Evolutionary conservation across 805 yeast genomes (phyloP).

Genomic region (Lachancea sp.): DNA sequence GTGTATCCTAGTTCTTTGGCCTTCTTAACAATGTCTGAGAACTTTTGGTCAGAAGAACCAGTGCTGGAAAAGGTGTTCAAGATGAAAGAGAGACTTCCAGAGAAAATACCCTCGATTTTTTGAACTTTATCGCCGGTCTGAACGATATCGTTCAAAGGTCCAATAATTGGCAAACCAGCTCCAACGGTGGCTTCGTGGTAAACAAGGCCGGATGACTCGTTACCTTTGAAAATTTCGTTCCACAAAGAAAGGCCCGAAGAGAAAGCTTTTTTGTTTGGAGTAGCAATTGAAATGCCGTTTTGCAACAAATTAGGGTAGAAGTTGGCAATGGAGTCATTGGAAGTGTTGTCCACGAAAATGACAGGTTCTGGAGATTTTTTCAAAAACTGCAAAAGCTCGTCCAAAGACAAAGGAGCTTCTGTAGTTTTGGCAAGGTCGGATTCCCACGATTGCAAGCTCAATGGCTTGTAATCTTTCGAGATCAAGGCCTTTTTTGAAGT

Average conservation of each 20-base stretch:
- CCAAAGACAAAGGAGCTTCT: slow-evolving; percentile 43
- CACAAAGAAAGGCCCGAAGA: slow-evolving; percentile 69
- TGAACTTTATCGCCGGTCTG: slow-evolving; percentile 90
- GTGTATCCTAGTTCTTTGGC: slow-evolving; percentile 94
- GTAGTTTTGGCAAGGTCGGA: slow-evolving; percentile 41
- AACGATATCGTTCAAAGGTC: slow-evolving; percentile 80
- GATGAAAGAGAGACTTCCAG: slow-evolving; percentile 92
- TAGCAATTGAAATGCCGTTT: slow-evolving; percentile 85
- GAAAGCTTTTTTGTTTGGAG: slow-evolving; percentile 97
- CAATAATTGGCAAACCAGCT: slow-evolving; percentile 93
- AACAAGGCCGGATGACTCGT: slow-evolving; percentile 56
- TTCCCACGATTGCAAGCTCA: slow-evolving; percentile 55
- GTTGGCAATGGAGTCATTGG: slow-evolving; percentile 69
- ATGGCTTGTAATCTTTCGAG: slow-evolving; percentile 63
- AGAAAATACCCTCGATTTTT: slow-evolving; percentile 91
- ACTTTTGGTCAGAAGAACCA: slow-evolving; percentile 55
- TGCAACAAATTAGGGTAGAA: slow-evolving; percentile 68
- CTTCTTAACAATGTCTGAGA: slow-evolving; percentile 80
- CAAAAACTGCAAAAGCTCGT: slow-evolving; percentile 56
- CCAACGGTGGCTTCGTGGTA: slow-evolving; percentile 99
- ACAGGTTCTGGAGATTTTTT: slow-evolving; percentile 65
- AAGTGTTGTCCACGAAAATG: slow-evolving; percentile 89
- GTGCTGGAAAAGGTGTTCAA: slow-evolving; percentile 87
- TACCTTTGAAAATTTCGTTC: slow-evolving; percentile 65
- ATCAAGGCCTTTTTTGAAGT: slow-evolving; percentile 64